Conservation (phyloP, 805 yeast genomes). For the Debaryomyces hansenii region DNA sequence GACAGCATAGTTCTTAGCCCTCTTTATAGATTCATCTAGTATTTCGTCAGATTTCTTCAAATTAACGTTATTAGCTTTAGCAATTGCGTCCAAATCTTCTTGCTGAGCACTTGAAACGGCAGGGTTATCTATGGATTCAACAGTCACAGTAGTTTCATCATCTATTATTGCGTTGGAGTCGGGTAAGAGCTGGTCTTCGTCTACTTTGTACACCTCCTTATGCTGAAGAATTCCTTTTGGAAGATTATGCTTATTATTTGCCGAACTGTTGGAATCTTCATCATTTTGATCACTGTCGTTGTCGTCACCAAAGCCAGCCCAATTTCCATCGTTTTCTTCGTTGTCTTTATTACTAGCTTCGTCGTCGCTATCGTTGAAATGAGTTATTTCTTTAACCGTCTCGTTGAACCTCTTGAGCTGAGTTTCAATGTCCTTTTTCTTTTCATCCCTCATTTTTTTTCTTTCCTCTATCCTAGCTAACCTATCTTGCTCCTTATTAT, state of each 20-base stretch:
- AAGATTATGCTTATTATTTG: neutral
- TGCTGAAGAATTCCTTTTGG: constrained; percentile 46
- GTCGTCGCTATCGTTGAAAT: constrained; percentile 17
- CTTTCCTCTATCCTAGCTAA: constrained; percentile 75
- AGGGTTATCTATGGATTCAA: constrained; percentile 48
- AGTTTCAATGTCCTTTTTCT: constrained; percentile 62
- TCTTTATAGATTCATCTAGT: constrained; percentile 67
- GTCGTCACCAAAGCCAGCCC: constrained; percentile 42
- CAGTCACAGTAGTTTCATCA: constrained; percentile 43
- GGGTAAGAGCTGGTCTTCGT: constrained; percentile 19
- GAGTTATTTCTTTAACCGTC: constrained; percentile 29
- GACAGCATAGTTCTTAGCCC: constrained; percentile 83
- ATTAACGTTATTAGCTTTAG: constrained; percentile 71
- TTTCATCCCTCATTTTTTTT: constrained; percentile 66
- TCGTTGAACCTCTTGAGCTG: constrained; percentile 61
- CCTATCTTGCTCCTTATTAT: constrained; percentile 74
- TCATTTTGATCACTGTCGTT: constrained; percentile 16
- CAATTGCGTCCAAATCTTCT: constrained; percentile 40
- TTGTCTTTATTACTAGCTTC: constrained; percentile 15
- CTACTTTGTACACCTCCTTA: constrained; percentile 37
- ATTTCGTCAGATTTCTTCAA: constrained; percentile 66
- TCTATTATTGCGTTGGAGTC: constrained; percentile 39
- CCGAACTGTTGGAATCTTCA: constrained; percentile 4
- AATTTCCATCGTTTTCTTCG: constrained; percentile 25
- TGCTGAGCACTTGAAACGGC: constrained; percentile 28